Percentiles rank a stretch among this genome's conserved stretches.
Conservation (phyloP, 1,284 basidiomycete species). For the Apiotrichum veenhuisii region DNA sequence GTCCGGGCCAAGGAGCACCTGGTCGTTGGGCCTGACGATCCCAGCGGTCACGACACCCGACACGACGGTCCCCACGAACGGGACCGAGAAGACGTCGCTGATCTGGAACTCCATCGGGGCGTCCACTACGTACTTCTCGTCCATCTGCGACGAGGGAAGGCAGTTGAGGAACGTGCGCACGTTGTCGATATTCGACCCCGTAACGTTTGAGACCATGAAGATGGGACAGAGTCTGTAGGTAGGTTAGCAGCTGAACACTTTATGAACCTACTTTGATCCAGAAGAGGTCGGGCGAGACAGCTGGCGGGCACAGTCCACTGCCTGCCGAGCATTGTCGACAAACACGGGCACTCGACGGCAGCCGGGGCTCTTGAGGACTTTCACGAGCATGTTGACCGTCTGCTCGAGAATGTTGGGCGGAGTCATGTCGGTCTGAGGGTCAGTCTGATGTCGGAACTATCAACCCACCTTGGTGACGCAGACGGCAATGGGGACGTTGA, state of each 20-base stretch:
- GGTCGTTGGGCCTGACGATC: constrained; percentile 71
- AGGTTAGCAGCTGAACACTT: neutral
- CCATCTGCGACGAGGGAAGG: constrained; percentile 73
- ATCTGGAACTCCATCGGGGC: constrained; percentile 75
- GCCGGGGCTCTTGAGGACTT: constrained; percentile 89
- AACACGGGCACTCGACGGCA: constrained; percentile 64
- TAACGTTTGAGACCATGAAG: constrained; percentile 92
- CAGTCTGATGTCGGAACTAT: neutral
- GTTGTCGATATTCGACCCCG: constrained; percentile 74
- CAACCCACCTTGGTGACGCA: constrained; percentile 81
- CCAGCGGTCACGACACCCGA: constrained; percentile 84
- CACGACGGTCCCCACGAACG: constrained; percentile 92
- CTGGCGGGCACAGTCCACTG: constrained; percentile 62
- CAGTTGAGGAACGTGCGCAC: constrained; percentile 81
- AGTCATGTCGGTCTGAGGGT: constrained; percentile 86
- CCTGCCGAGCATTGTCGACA: constrained; percentile 58
- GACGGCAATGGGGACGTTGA: constrained; percentile 89
- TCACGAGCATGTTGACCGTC: constrained; percentile 86
- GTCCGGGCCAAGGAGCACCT: constrained; percentile 85
- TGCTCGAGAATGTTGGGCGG: constrained; percentile 84
- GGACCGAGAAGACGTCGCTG: constrained; percentile 65
- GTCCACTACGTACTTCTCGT: constrained; percentile 73
- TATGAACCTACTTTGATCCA: constrained; percentile 57
- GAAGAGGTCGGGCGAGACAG: constrained; percentile 61
- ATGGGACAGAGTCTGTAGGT: constrained; percentile 81